Base-by-base conservation (phyloP, 2,329 filamentous ascomycete genomes). In the Gaeumannomyces sp. region DNA sequence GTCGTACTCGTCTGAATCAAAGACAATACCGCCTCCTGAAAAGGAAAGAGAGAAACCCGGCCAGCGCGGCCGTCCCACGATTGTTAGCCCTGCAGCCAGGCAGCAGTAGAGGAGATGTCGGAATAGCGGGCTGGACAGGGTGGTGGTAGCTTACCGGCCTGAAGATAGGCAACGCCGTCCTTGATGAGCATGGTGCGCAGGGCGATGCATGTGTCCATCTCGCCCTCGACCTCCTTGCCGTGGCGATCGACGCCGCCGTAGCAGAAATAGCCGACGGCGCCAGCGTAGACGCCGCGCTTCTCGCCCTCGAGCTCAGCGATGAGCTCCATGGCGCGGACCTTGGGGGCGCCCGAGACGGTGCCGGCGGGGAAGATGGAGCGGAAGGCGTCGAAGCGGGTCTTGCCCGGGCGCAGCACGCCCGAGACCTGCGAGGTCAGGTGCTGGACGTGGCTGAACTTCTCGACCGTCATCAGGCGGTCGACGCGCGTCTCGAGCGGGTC, bases 361-460 rank as follows among this genome's bases (percentile, higher is more conserved):
- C 95, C 95, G 5, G 95, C 95, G 0, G 95, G 95, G 80, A 99
- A 99, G 72, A 99, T 97, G 69, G 91, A 93, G 56, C 94, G 86
- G 80, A 99, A 96, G 13, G 95, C 95, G 74, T 98, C 94, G 77
- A 97, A 99, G 66, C 95, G 86, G 35, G 92, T 94, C 81, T 93
- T 93, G 56, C 84, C 93, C 6, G 85, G 82, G 60, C 95, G 85
- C 69, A 98, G 79, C n/a, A 95, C 84, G 59, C 95, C 94, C 1
- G 92, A 97, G 0, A 99, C 95, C 76, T 99, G 93, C 1, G 92
- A 97, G 5, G 97, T 93, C 25, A 99, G 85, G 77, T 99, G 95
- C 82, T 98, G 95, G 33, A 99, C 95, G 77, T 99, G 95, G 66
- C 90, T 95, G 80, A 99, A 99, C 73, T 90, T 89, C 77, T 96